Conservation (phyloP, 306 rosid genomes). For the Neltuma alba region DNA sequence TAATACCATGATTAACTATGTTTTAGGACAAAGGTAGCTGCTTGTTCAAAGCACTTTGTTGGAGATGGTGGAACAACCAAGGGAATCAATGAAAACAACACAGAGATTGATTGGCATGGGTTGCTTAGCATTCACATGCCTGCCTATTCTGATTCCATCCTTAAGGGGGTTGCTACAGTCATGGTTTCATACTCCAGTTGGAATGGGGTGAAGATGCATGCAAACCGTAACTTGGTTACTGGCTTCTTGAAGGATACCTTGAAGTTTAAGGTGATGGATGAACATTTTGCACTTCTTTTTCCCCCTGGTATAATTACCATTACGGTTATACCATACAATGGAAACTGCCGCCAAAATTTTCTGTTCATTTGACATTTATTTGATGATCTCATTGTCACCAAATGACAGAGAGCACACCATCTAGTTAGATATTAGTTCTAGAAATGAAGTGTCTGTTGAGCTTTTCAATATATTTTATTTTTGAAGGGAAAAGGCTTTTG, state of each 20-base stretch:
- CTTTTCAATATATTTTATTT: background rate
- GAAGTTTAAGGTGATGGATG: slow-evolving; percentile 73
- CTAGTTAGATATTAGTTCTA: slow-evolving; percentile 6
- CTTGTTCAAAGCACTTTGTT: slow-evolving; percentile 97
- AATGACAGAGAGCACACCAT: background rate
- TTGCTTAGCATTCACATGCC: slow-evolving; percentile 93
- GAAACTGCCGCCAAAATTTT: slow-evolving; percentile 11
- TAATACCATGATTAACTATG: background rate
- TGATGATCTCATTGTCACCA: background rate
- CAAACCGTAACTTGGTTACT: slow-evolving; percentile 68
- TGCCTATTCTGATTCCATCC: slow-evolving; percentile 80
- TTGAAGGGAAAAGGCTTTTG: background rate
- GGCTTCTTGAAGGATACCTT: slow-evolving; percentile 81
- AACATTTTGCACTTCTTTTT: slow-evolving; percentile 6
- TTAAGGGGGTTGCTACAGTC: slow-evolving; percentile 84
- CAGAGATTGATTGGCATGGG: slow-evolving; percentile 66
- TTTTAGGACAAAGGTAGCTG: slow-evolving; percentile 86
- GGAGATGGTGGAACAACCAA: slow-evolving; percentile 93
- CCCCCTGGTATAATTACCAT: background rate
- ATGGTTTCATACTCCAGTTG: slow-evolving; percentile 97
- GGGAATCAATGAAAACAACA: slow-evolving; percentile 86
- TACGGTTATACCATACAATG: slow-evolving; percentile 6
- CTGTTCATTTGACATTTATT: background rate
- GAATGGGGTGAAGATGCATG: slow-evolving; percentile 97
- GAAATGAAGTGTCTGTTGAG: background rate